These are phyloP conservation scores for Wakefieldia striispora DNA, from an alignment of 768 basidiomycete species.

Conservation along the genomic window DNA sequence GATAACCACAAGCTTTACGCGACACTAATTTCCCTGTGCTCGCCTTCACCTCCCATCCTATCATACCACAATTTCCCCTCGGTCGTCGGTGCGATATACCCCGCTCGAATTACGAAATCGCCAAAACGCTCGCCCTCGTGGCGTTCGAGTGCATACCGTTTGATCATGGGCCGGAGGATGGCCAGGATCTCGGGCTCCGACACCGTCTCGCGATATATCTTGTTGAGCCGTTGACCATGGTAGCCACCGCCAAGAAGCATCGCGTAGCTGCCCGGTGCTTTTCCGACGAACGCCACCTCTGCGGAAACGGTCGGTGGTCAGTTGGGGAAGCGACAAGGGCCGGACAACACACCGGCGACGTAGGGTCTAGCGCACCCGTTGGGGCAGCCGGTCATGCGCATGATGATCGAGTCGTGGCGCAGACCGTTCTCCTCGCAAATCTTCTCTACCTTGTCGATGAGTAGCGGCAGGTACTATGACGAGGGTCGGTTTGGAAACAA, in stretches of 20 bases:
- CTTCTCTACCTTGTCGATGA: conserved; percentile 92
- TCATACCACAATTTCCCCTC: conserved; percentile 89
- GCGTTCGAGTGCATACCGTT: conserved; percentile 85
- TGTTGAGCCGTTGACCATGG: conserved; percentile 91
- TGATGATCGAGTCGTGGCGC: conserved; percentile 91
- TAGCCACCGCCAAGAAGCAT: conserved; percentile 98
- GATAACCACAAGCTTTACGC: conserved; percentile 3
- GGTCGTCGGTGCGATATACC: conserved; percentile 84
- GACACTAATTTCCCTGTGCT: conserved; percentile 38
- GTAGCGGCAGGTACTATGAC: conserved; percentile 79
- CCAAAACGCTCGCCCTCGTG: conserved; percentile 89
- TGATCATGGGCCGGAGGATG: conserved; percentile 92
- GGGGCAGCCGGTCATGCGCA: conserved; percentile 99
- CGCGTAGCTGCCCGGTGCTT: conserved; percentile 86
- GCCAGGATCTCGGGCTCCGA: conserved; percentile 90
- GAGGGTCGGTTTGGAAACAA: conserved; percentile 35
- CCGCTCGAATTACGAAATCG: conserved; percentile 90
- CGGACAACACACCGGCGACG: conserved; percentile 60
- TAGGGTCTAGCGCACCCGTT: conserved; percentile 94
- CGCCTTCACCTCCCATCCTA: conserved; percentile 74
- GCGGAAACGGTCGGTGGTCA: conserved; percentile 3
- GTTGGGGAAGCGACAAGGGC: neutral
- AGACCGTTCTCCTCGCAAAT: conserved; percentile 93
- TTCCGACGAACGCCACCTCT: conserved; percentile 97
- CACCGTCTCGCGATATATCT: conserved; percentile 90